A percentile compares a stretch with the other conserved stretches of the same genome.
Evolutionary conservation across 1,284 basidiomycete genomes (phyloP).

Genomic region (Boletus semigastroideus): DNA sequence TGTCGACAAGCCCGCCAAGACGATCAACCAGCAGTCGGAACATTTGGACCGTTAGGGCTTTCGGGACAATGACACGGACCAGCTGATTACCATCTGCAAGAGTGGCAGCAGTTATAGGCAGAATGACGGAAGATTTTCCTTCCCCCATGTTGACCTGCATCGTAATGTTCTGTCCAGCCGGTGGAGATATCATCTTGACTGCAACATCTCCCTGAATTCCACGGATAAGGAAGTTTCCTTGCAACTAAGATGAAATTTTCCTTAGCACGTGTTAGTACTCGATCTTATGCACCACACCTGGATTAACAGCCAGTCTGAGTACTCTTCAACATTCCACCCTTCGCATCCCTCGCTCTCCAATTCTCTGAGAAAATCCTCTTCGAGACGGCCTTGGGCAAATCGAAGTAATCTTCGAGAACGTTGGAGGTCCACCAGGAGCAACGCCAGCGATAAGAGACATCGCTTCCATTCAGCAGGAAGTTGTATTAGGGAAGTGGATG

Average conservation of each 20-base stretch:
- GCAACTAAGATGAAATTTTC: background rate
- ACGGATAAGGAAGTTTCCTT: background rate
- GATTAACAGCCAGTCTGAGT: background rate
- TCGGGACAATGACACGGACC: background rate
- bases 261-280: background rate
- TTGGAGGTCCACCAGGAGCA: background rate
- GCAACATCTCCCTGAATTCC: background rate
- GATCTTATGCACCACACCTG: background rate
- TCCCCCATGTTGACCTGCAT: background rate
- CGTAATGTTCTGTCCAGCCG: background rate
- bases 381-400: background rate
- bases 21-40: background rate
- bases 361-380: background rate
- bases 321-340: background rate
- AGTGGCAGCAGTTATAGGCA: background rate
- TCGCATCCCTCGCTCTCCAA: background rate
- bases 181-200: background rate
- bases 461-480: background rate
- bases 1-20: background rate
- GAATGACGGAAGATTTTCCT: background rate
- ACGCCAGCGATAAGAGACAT: background rate
- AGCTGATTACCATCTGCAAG: background rate
- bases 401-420: background rate
- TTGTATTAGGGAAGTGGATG: background rate
- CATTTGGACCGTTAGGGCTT: background rate